Percentiles rank a stretch among this genome's conserved stretches.
phyloP scores from a whole-genome alignment of 2,329 filamentous ascomycete species.

The Penicillium sclerotiorum region DNA sequence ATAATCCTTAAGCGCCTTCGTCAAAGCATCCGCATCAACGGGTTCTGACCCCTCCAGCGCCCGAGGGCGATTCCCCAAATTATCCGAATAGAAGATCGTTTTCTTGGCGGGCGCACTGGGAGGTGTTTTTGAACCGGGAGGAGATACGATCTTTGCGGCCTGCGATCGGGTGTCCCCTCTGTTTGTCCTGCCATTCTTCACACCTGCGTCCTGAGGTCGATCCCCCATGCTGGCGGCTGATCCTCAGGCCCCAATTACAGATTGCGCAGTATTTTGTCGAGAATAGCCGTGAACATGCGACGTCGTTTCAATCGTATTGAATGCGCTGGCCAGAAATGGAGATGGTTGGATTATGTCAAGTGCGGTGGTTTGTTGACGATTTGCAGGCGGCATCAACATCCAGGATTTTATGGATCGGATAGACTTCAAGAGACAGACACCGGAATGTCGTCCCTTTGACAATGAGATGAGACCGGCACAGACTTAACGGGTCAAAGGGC shows the following conservation, averaged over 20 bases:
- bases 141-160: constrained; percentile 46
- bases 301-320: not conserved
- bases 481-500: constrained; percentile 1
- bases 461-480: not conserved
- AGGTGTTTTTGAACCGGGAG: constrained; percentile 63
- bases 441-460: not conserved
- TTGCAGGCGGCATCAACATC: no score
- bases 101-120: constrained; percentile 56
- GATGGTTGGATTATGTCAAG: constrained; percentile 8
- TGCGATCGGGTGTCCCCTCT: constrained; percentile 27
- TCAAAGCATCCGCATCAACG: constrained; percentile 61
- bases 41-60: constrained; percentile 50
- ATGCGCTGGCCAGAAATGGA: not conserved
- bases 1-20: constrained; percentile 63
- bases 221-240: constrained; percentile 23
- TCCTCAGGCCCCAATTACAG: constrained; percentile 17
- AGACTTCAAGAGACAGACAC: not conserved
- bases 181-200: constrained; percentile 21
- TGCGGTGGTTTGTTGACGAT: constrained; percentile 1
- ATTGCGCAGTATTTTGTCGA: constrained; percentile 11
- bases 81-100: constrained; percentile 43
- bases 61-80: constrained; percentile 28
- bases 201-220: constrained; percentile 21
- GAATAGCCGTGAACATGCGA: constrained; percentile 17
- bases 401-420: no score